Evolutionary conservation across 2,329 filamentous ascomycete genomes (phyloP).

Genomic region (Eurotiales sp.): DNA sequence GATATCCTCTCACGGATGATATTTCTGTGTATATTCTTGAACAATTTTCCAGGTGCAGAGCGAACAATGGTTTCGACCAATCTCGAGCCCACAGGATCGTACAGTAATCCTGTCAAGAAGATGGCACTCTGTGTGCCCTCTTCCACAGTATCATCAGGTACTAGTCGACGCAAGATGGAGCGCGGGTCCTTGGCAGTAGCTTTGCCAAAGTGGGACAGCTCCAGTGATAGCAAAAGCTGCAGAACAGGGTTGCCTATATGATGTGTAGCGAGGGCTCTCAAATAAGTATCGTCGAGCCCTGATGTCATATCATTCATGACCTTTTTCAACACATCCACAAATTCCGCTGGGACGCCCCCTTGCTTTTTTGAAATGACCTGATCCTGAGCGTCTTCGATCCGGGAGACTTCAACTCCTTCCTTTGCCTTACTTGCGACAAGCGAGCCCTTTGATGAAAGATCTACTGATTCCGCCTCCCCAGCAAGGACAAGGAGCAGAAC

Average conservation of each 20-base stretch:
- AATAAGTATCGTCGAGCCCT: slow-evolving; percentile 71
- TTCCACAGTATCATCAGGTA: slow-evolving; percentile 73
- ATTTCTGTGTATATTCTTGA: slow-evolving; percentile 79
- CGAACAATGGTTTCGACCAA: slow-evolving; percentile 82
- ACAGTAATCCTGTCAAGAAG: slow-evolving; percentile 83
- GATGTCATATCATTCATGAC: slow-evolving; percentile 74
- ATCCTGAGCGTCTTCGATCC: slow-evolving; percentile 49
- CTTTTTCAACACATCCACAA: slow-evolving; percentile 71
- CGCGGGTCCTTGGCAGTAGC: slow-evolving; percentile 61
- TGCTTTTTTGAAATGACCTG: slow-evolving; percentile 42
- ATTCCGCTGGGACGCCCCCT: slow-evolving; percentile 69
- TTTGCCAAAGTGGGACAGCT: slow-evolving; percentile 71
- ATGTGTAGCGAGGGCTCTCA: slow-evolving; percentile 81
- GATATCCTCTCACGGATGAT: slow-evolving; percentile 77
- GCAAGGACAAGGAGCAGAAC: slow-evolving; percentile 82
- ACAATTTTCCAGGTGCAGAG: slow-evolving; percentile 77
- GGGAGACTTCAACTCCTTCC: slow-evolving; percentile 67
- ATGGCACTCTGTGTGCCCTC: slow-evolving; percentile 70
- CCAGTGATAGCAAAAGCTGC: slow-evolving; percentile 84
- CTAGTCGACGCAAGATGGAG: slow-evolving; percentile 69
- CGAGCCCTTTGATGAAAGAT: slow-evolving; percentile 64
- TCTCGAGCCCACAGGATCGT: slow-evolving; percentile 85
- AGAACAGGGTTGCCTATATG: slow-evolving; percentile 88
- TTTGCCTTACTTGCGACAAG: slow-evolving; percentile 91
- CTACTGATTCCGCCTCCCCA: slow-evolving; percentile 75